phyloP scores from a whole-genome alignment of 768 basidiomycete species.

The Termitomyces sp. region DNA sequence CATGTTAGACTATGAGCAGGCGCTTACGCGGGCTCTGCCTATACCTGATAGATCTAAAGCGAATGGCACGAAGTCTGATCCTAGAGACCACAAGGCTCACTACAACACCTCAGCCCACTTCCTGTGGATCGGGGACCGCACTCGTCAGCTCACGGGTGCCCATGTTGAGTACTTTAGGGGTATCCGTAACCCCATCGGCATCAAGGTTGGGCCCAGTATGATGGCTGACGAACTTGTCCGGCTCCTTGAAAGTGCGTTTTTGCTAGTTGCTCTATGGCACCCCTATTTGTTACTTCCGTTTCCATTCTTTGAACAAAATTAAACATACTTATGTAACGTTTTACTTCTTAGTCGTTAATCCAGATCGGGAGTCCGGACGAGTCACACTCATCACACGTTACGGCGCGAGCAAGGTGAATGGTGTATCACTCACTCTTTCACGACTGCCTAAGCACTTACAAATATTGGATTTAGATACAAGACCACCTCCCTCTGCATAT shows the following conservation, averaged over 20 bases:
- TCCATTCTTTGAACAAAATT: background rate
- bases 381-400: constrained; percentile 93
- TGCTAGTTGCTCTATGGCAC: background rate
- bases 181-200: constrained; percentile 89
- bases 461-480: constrained; percentile 52
- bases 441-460: background rate
- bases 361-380: constrained; percentile 74
- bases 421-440: background rate
- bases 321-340: background rate
- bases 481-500: constrained; percentile 79
- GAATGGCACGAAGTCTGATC: background rate
- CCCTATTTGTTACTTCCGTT: background rate
- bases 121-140: constrained; percentile 97
- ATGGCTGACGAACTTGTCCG: constrained; percentile 67
- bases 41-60: constrained; percentile 21
- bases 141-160: constrained; percentile 85
- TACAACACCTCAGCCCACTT: constrained; percentile 96
- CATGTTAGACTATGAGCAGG: constrained; percentile 90
- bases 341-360: constrained; percentile 73
- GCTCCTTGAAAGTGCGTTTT: constrained; percentile 66
- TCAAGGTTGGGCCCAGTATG: constrained; percentile 96
- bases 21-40: constrained; percentile 74
- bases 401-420: constrained; percentile 75
- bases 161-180: constrained; percentile 96
- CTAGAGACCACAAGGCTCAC: constrained; percentile 35